Evolutionary conservation across 805 yeast species (phyloP).

Genomic region (Saccharomycopsis fibuligera): DNA sequence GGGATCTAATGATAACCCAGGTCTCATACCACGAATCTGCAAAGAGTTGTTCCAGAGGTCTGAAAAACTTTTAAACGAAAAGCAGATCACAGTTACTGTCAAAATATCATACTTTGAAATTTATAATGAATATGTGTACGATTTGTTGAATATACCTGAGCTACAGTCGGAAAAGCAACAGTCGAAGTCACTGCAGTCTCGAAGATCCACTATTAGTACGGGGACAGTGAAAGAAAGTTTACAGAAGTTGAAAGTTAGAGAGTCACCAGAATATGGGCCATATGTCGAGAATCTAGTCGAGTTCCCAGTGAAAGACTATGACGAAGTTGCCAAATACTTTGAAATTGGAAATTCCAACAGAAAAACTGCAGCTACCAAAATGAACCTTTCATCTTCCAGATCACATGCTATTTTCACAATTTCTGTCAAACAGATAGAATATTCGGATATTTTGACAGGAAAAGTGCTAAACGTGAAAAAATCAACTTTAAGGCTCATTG

Average conservation of each 20-base stretch:
- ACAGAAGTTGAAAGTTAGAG: slow-evolving; percentile 48
- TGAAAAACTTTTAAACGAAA: slow-evolving; percentile 31
- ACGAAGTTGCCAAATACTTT: slow-evolving; percentile 43
- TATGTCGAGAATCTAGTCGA: slow-evolving; percentile 64
- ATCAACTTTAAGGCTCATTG: slow-evolving; percentile 65
- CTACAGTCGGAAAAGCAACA: background rate
- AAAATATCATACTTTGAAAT: slow-evolving; percentile 64
- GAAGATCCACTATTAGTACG: background rate
- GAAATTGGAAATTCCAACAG: slow-evolving; percentile 47
- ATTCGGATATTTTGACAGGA: slow-evolving; percentile 27
- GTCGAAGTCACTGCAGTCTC: background rate
- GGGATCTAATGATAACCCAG: slow-evolving; percentile 45
- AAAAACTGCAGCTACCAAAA: slow-evolving; percentile 64
- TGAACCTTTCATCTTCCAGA: slow-evolving; percentile 69
- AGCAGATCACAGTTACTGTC: slow-evolving; percentile 35
- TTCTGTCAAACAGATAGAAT: slow-evolving; percentile 52
- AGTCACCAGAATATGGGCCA: slow-evolving; percentile 60
- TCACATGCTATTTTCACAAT: slow-evolving; percentile 77
- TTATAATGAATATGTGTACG: slow-evolving; percentile 71
- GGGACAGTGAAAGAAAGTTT: background rate
- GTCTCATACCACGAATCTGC: slow-evolving; percentile 61
- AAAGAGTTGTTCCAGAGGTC: slow-evolving; percentile 43
- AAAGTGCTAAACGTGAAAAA: slow-evolving; percentile 41
- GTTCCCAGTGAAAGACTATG: slow-evolving; percentile 39
- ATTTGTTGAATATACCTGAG: slow-evolving; percentile 36